Percentiles rank a stretch among this genome's conserved stretches.
Conservation (phyloP, 2,329 filamentous ascomycete species). For the Helotiales sp. region DNA sequence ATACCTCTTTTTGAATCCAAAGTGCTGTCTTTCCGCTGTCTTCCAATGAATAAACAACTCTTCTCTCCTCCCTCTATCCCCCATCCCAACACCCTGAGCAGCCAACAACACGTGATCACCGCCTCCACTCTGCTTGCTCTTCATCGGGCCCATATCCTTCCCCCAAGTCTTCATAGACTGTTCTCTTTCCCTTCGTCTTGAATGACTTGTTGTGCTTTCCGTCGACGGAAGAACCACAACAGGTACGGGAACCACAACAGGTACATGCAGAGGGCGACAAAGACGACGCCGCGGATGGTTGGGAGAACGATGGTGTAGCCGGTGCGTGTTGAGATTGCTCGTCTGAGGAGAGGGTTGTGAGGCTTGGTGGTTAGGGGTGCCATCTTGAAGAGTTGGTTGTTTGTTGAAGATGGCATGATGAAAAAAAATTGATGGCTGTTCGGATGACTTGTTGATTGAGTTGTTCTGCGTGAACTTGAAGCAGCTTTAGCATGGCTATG, state of each 20-base stretch:
- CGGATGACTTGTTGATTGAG: neutral
- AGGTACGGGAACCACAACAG: constrained; percentile 8
- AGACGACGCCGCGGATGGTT: neutral
- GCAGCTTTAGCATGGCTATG: neutral
- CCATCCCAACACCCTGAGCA: neutral
- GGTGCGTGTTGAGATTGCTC: neutral
- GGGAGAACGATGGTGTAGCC: constrained; percentile 9
- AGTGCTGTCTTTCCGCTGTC: too few species aligned
- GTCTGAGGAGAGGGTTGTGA: neutral
- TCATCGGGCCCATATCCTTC: neutral
- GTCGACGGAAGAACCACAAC: neutral
- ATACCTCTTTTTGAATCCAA: too few species aligned
- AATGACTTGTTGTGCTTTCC: neutral
- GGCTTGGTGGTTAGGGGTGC: neutral
- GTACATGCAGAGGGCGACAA: neutral
- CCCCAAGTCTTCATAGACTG: constrained; percentile 4
- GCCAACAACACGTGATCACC: neutral
- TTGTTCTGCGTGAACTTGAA: neutral
- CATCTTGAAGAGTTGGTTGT: neutral
- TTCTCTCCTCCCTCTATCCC: neutral
- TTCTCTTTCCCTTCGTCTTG: constrained; percentile 4
- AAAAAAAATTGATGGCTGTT: too few species aligned
- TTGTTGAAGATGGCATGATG: neutral
- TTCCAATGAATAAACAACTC: too few species aligned
- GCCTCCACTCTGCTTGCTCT: neutral